A percentile compares a stretch with the other conserved stretches of the same genome.
These are phyloP conservation scores for Thalassia testudinum DNA, from an alignment of 116 monocot species.

Conservation along the genomic window DNA sequence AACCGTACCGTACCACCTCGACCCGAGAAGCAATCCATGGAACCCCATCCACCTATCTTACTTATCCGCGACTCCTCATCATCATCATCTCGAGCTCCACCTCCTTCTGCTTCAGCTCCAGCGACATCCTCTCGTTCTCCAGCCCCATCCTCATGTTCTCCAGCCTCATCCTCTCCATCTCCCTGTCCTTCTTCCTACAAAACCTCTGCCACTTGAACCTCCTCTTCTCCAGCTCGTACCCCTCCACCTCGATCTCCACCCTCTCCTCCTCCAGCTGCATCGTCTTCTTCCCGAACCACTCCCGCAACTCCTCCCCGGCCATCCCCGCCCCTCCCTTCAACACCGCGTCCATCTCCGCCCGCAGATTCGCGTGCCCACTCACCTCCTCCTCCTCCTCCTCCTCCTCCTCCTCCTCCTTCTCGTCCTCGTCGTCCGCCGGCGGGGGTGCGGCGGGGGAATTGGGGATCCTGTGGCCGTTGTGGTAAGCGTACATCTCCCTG, in stretches of 20 bases:
- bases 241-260: slow-evolving; percentile 25
- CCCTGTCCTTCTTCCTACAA: slow-evolving; percentile 61
- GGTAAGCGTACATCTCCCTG: slow-evolving; percentile 73
- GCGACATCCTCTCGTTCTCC: slow-evolving; percentile 49
- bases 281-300: too few relatives aligned
- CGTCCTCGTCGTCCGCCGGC: neutral
- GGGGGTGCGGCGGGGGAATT: slow-evolving; percentile 3
- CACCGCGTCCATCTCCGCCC: slow-evolving; percentile 23
- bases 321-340: slow-evolving; percentile 20
- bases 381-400: slow-evolving; percentile 25
- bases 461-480: slow-evolving; percentile 43
- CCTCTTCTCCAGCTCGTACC: slow-evolving; percentile 47
- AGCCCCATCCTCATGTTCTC: slow-evolving; percentile 52
- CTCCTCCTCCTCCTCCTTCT: neutral
- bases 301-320: slow-evolving; percentile 40
- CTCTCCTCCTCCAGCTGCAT: too few relatives aligned
- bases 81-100: slow-evolving; percentile 25
- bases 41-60: too few relatives aligned
- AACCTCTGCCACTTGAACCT: too few relatives aligned
- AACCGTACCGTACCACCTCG: too few relatives aligned
- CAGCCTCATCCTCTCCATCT: slow-evolving; percentile 50
- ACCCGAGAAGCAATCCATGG: too few relatives aligned
- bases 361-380: slow-evolving; percentile 9
- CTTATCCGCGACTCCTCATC: too few relatives aligned
- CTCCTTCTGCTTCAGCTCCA: slow-evolving; percentile 51